Evolutionary conservation across 805 yeast genomes (phyloP), one percentile per base, ranked within the genome.

Genomic region (Yarrowia hollandica): DNA sequence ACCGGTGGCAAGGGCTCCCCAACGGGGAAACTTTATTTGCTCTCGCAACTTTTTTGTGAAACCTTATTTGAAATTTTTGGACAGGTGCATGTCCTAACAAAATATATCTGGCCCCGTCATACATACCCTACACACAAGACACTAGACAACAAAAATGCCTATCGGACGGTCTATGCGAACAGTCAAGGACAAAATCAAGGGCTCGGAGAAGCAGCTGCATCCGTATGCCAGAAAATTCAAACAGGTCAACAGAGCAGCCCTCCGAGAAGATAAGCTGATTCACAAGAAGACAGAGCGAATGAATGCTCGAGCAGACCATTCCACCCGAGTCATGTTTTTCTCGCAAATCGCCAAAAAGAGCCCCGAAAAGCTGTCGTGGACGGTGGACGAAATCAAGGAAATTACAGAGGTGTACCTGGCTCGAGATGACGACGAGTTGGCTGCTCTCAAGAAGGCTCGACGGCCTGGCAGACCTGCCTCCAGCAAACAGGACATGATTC

Each of bases 221-320:
- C 94, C 96, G 19, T 86, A 85, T 67, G 96, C 97, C 9, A 80
- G 97, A 58, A 92, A 90, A 71, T 86, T 90, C 71, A 86, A 86
- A 71, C 89, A 86, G 69, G 74, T 92, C 55, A 85, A 85, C 60
- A 77, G 94, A 63, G 97, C 97, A n/a, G 82, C 96, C 1, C 73
- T 90, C 42, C 81, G 99, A 71, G 95, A 91, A 63, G 78, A 77
- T 52, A 88, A 87, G 69, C 72, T 92, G 55, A 80, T 77, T 33
- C 76, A 77, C 54, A 82, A 80, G 69, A 88, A 86, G 68, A 71
- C 77, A 19, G 77, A 77, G 54, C 65, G 75, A 11, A 80, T 81
- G 52, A 77, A 79, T 61, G 89, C 84, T 63, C 76, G 68, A 16
- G 71, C 70, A 19, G 64, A 57, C 35, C 64, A 62, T 37, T 56